Conservation (phyloP, 768 basidiomycete genomes). For the Leccinum longicurvipes region DNA sequence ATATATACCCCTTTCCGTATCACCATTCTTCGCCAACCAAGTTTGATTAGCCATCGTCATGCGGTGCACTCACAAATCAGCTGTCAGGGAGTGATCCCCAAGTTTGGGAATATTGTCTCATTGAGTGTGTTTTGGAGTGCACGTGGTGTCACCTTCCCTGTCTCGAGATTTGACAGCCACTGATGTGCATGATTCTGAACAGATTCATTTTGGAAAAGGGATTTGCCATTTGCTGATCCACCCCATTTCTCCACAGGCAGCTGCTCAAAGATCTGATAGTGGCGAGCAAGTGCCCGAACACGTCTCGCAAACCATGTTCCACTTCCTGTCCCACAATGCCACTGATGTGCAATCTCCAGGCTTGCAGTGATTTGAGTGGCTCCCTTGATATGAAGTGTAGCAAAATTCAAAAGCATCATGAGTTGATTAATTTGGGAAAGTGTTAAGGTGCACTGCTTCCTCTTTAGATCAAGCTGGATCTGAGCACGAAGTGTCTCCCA, state of each 20-base stretch:
- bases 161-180: too few species aligned
- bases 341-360: conserved; percentile 35
- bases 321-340: conserved; percentile 34
- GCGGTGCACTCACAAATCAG: too few species aligned
- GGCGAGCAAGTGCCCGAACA: conserved; percentile 30
- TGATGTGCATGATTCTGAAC: too few species aligned
- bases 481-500: neutral
- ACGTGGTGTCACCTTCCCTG: too few species aligned
- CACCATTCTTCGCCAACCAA: too few species aligned
- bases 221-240: too few species aligned
- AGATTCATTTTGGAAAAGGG: too few species aligned
- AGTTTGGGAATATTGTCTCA: too few species aligned
- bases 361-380: conserved; percentile 27
- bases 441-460: neutral
- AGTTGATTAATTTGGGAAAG: neutral
- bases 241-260: conserved; percentile 30
- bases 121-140: too few species aligned
- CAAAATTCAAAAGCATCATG: neutral
- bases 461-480: neutral
- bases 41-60: too few species aligned
- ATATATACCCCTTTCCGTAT: too few species aligned
- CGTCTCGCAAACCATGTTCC: conserved; percentile 28
- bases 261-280: conserved; percentile 38
- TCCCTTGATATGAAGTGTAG: neutral
- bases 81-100: too few species aligned